Evolutionary conservation across 495 filamentous ascomycete genomes (phyloP).

Genomic region (Talaromyces liani): DNA sequence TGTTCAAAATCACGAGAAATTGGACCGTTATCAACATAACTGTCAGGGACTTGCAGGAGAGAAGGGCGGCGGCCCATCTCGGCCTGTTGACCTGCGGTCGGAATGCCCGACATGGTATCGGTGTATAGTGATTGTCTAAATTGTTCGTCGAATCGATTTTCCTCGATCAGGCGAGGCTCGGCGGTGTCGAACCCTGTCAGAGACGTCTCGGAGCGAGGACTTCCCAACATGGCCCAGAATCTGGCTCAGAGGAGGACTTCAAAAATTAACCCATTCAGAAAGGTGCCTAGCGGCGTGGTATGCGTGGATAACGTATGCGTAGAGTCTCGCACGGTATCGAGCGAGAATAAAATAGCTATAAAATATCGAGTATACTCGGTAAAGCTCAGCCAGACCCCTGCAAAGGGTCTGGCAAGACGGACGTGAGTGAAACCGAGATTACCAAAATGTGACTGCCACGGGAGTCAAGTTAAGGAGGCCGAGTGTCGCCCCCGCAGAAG

Average conservation of each 20-base stretch:
- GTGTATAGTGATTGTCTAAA: slow-evolving; percentile 56
- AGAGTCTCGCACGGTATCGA: background rate
- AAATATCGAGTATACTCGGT: slow-evolving; percentile 1
- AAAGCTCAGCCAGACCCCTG: slow-evolving; percentile 35
- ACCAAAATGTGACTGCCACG: slow-evolving; percentile 15
- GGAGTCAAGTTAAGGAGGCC: slow-evolving; percentile 87
- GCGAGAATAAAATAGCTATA: background rate
- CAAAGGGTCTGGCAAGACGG: slow-evolving; percentile 40
- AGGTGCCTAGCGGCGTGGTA: background rate
- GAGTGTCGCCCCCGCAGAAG: slow-evolving; percentile 92
- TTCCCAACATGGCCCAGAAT: slow-evolving; percentile 49
- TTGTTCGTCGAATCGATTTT: slow-evolving; percentile 68
- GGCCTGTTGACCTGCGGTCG: slow-evolving; percentile 20
- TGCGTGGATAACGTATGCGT: background rate
- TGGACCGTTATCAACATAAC: slow-evolving; percentile 38
- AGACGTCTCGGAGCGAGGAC: slow-evolving; percentile 51
- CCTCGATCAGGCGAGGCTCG: slow-evolving; percentile 64
- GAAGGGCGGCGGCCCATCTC: slow-evolving; percentile 34
- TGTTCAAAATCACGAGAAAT: slow-evolving; percentile 69
- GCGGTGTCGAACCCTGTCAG: slow-evolving; percentile 66
- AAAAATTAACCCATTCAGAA: slow-evolving; percentile 9
- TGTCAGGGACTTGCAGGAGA: slow-evolving; percentile 43
- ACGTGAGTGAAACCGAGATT: slow-evolving; percentile 29
- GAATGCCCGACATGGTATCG: slow-evolving; percentile 38
- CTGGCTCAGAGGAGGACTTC: slow-evolving; percentile 2